Base-by-base conservation (phyloP, 2,329 filamentous ascomycete species). In the Venturia aucupariae region DNA sequence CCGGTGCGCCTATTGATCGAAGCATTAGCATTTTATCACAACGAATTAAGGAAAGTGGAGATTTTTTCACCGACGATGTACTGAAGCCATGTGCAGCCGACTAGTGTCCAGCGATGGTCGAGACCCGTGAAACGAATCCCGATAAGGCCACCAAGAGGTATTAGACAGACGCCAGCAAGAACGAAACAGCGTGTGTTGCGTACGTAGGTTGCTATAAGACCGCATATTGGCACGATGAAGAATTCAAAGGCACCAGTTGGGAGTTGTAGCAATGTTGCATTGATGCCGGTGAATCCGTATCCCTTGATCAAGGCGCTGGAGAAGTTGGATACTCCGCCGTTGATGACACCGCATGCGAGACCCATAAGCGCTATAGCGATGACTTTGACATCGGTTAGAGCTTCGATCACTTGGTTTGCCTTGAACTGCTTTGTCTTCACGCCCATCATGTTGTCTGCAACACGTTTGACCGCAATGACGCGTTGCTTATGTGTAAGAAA, bases 401-500 rank as follows among this genome's bases (percentile, higher is more conserved):
- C 41, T 70, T 72, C 48, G 68, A 72, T n/a, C 13, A 44, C 42
- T 19, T 62, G 61, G n/a, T 62, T 61, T 22, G 0, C 17, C 27
- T 64, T 54, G n/a, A 55, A 54, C 13, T 55, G 51, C 19, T 74
- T 77, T 69, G 79, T 79, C 66, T 78, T 80, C 71, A 86, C 86
- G 89, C 72, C 87, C 86, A 30, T 87, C 86, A 10, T 85, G 0
- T 85, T 83, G 61, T 78, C 76, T 8, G 86, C 77, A 44, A 89
- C 75, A 4, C 86, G 77, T 72, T 89, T 86, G 0, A 88, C 85
- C 0, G 85, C 85, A 0, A 86, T 82, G 24, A 87, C 76, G 10
- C 83, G 78, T 72, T 91, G 87, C 17, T 85, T 82, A 0, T 75
- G 73, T 0, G 80, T 79, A 84, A 87, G 87, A 90, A 73, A 64